Base-by-base conservation (phyloP, 805 yeast species). In the Wickerhamiella lipophila region DNA sequence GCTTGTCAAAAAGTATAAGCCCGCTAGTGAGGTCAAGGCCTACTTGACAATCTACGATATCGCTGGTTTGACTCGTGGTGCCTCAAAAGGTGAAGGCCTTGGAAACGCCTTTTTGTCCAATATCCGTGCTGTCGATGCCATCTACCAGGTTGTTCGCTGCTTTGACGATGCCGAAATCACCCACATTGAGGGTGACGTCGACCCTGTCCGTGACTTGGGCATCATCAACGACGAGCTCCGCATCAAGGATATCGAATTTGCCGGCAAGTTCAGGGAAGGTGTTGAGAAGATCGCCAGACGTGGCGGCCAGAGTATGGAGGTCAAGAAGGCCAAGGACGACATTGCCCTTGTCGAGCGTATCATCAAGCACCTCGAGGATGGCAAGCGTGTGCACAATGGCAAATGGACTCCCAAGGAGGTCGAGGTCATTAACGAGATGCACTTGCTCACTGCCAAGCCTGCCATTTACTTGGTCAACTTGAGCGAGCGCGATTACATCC, bases 41-140 rank as follows among this genome's bases (percentile, higher is more conserved):
- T 81, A 75, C 64, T 78, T 89, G 67, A 89, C 96, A 51, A 79
- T 92, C 51, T 87, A 84, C 63, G 98, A 92, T 71, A 92, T 92
- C 68, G 98, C 98, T 52, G 98, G 98, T 67, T 75, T 92, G 65
- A 89, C 97, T 56, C 85, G 85, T 70, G 96, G 96, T 70, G 96
- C 97, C 34, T 79, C 86, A 52, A 81, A 83, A 49, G 97, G 97
- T 67, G 96, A 87, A 70, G 98, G 98, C 65, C 78, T 92, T 57
- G 98, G 98, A 64, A 92, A 92, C 68, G 94, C 95, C 55, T 92
- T 92, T 76, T 78, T 92, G 71, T 81, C 95, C 58, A 88, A 92
- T 67, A 92, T 92, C 61, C 79, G 97, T 69, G 92, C 95, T 44
- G 98, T 92, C 50, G 98, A 92, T 75, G 95, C 96, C 54, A 81